phyloP scores from a whole-genome alignment of 2,329 filamentous ascomycete genomes.

The Beauveria sp. region DNA sequence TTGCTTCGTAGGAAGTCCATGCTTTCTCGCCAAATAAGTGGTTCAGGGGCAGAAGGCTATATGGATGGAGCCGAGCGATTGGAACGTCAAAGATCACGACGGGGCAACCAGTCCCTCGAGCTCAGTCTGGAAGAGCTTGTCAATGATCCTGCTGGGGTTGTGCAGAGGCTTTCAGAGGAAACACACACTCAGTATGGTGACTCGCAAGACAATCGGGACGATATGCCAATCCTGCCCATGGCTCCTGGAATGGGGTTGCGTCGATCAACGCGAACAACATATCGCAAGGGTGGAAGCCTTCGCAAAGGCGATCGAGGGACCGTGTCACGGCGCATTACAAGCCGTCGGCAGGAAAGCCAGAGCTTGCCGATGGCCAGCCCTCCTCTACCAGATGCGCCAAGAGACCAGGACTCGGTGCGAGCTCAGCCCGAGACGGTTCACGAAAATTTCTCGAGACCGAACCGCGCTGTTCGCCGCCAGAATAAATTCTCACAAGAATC shows the following conservation, averaged over 20 bases:
- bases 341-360: slow-evolving; percentile 55
- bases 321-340: slow-evolving; percentile 63
- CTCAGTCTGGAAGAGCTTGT: slow-evolving; percentile 76
- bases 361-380: slow-evolving; percentile 17
- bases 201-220: slow-evolving; percentile 46
- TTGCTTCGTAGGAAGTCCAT: slow-evolving; percentile 88
- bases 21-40: slow-evolving; percentile 78
- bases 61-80: slow-evolving; percentile 77
- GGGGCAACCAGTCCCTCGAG: slow-evolving; percentile 46
- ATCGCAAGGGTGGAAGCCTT: slow-evolving; percentile 76
- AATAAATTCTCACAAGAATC: slow-evolving; percentile 42
- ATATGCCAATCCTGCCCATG: slow-evolving; percentile 79
- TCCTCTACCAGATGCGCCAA: slow-evolving; percentile 37
- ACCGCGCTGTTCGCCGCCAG: slow-evolving; percentile 37
- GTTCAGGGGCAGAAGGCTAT: slow-evolving; percentile 54
- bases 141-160: slow-evolving; percentile 65
- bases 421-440: slow-evolving; percentile 63
- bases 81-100: slow-evolving; percentile 62
- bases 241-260: slow-evolving; percentile 72
- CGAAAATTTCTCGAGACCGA: slow-evolving; percentile 57
- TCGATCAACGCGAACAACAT: slow-evolving; percentile 85
- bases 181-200: slow-evolving; percentile 37
- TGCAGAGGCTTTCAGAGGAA: slow-evolving; percentile 60
- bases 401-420: slow-evolving; percentile 47
- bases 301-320: slow-evolving; percentile 68